Evolutionary conservation across 2,329 filamentous ascomycete species (phyloP), one percentile per base, ranked within the genome.

Genomic region (Xylariaceae sp.): DNA sequence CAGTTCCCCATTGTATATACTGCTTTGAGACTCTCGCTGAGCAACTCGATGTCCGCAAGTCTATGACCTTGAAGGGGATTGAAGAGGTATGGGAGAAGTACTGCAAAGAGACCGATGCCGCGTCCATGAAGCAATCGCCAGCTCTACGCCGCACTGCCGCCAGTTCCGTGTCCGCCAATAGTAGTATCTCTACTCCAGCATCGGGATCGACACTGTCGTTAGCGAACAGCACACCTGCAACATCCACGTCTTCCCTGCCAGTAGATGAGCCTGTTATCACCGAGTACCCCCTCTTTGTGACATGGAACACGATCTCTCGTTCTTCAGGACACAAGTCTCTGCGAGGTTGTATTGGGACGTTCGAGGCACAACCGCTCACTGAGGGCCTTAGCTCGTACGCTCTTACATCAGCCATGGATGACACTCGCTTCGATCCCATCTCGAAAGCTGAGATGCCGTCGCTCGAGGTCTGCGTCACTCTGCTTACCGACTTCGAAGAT

Each of bases 281-380:
- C 59, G 80, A 83, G 48, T 85, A 87, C 63, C 93, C 93, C 0
- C 82, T 97, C 45, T 97, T 97, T 73, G 90, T 99, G 51, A 96
- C 92, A 6, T 97, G 93, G 92, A 96, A 97, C 76, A 90, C 84
- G 0, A 67, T 91, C 57, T 85, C 82, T 6, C 74, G 78, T 18
- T 70, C 69, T 10, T 67, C 73, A 68, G 82, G 85, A 34, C 76
- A 85, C 64, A 86, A 87, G 72, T 83, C 82, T 23, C 83, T 99
- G 48, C 88, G 94, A 61, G 94, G 94, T 61, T 99, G 94, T 79
- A 97, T 99, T 71, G 94, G 94, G 66, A 99, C 93, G 2, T 99
- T 97, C 70, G 89, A 92, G 70, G 74, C 86, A 1, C 85, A 90
- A 68, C 84, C 88, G 53, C 82, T 99, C 10, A 80, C 85, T 35